Percentiles rank a stretch among this genome's conserved stretches.
These are phyloP conservation scores for Salvia rosmarinus DNA, from an alignment of 257 asterid genomes.

Conservation along the genomic window DNA sequence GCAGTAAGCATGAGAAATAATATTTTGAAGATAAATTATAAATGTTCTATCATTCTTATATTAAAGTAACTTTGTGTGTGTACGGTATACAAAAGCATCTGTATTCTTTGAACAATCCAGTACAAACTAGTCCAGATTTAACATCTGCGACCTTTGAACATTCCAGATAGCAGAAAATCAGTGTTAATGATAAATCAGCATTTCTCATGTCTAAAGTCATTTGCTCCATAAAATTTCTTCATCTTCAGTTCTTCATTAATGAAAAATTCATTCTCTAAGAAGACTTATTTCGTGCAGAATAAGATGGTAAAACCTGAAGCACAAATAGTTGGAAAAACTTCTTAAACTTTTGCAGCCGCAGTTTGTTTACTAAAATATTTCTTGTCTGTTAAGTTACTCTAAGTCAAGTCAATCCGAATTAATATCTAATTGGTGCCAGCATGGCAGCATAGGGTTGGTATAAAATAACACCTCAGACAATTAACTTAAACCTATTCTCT, in stretches of 20 bases:
- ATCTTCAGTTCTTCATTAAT: not conserved
- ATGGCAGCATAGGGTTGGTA: not conserved
- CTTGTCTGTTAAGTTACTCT: not conserved
- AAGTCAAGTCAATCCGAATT: not conserved
- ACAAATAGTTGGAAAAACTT: not conserved
- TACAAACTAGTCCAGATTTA: not conserved
- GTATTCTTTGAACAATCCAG: not conserved
- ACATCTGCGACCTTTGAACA: not conserved
- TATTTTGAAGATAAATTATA: not conserved
- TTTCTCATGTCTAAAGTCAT: not conserved
- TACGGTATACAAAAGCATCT: not conserved
- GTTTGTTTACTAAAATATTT: slow-evolving; percentile 2
- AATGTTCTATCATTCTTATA: not conserved
- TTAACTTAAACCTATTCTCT: not conserved
- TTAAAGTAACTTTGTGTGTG: not conserved
- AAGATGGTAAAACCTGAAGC: not conserved
- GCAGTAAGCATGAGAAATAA: not conserved
- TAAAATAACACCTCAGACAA: not conserved
- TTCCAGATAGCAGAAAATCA: slow-evolving; percentile 15
- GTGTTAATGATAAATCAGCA: not conserved
- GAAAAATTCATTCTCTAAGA: not conserved
- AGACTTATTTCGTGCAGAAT: not conserved
- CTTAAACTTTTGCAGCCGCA: slow-evolving; percentile 1
- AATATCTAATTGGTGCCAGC: not conserved
- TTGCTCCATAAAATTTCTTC: not conserved